Evolutionary conservation across 305 asterid genomes (phyloP).

Genomic region (Vinca major): DNA sequence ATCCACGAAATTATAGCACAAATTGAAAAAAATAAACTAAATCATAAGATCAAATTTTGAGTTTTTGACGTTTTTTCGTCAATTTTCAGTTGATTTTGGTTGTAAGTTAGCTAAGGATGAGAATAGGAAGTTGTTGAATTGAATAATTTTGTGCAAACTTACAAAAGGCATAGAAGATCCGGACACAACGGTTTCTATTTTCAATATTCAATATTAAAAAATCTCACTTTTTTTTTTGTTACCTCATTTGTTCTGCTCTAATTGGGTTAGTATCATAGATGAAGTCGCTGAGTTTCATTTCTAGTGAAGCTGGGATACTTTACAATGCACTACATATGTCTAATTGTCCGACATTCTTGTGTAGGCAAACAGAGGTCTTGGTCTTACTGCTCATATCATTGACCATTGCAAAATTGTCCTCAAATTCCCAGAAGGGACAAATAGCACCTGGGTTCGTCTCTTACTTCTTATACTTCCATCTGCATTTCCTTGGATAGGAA

Average conservation of each 20-base stretch:
- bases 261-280: neutral
- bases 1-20: too few species aligned
- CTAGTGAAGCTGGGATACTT: neutral
- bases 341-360: constrained; percentile 19
- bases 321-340: neutral
- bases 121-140: too few species aligned
- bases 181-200: too few species aligned
- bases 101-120: too few species aligned
- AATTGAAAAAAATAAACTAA: too few species aligned
- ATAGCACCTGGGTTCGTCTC: constrained; percentile 88
- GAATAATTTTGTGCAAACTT: too few species aligned
- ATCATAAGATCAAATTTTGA: too few species aligned
- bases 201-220: too few species aligned
- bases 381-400: constrained; percentile 74
- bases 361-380: constrained; percentile 88
- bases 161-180: too few species aligned
- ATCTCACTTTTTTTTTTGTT: neutral
- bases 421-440: constrained; percentile 88
- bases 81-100: neutral
- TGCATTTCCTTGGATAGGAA: neutral
- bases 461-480: constrained; percentile 11
- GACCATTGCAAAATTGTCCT: constrained; percentile 87
- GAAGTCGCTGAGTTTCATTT: too few species aligned
- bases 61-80: too few species aligned
- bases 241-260: neutral